A percentile compares a stretch with the other conserved stretches of the same genome.
phyloP scores from a whole-genome alignment of 805 yeast species.

The Candida maesae region DNA sequence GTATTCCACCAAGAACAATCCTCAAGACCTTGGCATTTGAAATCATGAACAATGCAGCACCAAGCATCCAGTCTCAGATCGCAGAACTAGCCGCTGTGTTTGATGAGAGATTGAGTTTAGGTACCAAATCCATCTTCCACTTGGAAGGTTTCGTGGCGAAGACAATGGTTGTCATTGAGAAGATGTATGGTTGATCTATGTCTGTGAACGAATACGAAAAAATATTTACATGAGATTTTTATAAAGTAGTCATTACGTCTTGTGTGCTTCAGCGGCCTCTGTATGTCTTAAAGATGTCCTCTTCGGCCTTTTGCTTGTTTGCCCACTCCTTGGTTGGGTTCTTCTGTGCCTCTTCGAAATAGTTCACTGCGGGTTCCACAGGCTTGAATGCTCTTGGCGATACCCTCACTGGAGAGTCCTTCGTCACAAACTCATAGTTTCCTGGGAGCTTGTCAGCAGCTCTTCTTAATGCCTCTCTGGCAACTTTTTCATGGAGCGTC shows the following conservation, averaged over 20 bases:
- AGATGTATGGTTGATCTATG: constrained; percentile 4
- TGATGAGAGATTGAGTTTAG: constrained; percentile 85
- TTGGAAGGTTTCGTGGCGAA: constrained; percentile 91
- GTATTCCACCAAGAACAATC: constrained; percentile 85
- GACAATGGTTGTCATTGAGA: constrained; percentile 74
- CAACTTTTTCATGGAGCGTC: constrained; percentile 80
- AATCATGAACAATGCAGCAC: constrained; percentile 33
- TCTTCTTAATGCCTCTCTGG: constrained; percentile 84
- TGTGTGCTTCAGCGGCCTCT: constrained; percentile 48
- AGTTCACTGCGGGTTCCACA: constrained; percentile 43
- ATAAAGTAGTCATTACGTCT: not conserved
- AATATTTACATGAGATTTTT: constrained; percentile 11
- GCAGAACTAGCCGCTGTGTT: constrained; percentile 59
- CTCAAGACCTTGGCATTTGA: constrained; percentile 57
- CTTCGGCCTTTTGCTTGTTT: constrained; percentile 48
- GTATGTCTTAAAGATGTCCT: constrained; percentile 52
- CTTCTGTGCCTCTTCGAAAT: constrained; percentile 47
- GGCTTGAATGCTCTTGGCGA: constrained; percentile 57
- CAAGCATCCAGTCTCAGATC: constrained; percentile 38
- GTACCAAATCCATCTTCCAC: constrained; percentile 88
- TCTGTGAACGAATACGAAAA: not conserved
- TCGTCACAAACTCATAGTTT: constrained; percentile 75
- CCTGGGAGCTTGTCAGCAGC: constrained; percentile 94
- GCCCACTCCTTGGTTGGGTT: constrained; percentile 65
- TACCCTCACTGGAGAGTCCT: constrained; percentile 61